Evolutionary conservation across 345 rosid genomes (phyloP).

Genomic region (Lepidium sativum): DNA sequence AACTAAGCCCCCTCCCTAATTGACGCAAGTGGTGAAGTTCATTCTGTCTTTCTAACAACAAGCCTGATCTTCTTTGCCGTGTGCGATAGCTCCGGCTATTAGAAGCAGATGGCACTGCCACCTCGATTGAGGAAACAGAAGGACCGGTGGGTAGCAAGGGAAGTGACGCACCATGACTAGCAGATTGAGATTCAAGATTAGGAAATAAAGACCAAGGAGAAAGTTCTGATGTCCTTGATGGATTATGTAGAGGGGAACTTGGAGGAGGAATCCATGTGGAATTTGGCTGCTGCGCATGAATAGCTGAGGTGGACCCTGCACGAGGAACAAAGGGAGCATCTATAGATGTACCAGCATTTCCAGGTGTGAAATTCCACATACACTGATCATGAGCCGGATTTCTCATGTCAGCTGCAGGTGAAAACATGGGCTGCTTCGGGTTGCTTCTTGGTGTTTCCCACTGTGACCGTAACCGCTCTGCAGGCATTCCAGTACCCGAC

Average conservation of each 20-base stretch:
- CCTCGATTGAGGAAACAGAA: conserved; percentile 47
- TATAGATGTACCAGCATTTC: conserved; percentile 32
- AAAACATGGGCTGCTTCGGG: conserved; percentile 47
- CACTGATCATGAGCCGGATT: conserved; percentile 51
- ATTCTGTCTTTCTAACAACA: conserved; percentile 45
- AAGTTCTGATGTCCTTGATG: conserved; percentile 44
- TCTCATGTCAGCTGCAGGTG: conserved; percentile 43
- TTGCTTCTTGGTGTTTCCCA: conserved; percentile 46
- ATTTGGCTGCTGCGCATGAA: conserved; percentile 34
- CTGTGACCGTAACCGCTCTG: conserved; percentile 30
- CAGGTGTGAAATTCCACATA: conserved; percentile 53
- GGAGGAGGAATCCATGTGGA: conserved; percentile 49
- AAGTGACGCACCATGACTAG: conserved; percentile 43
- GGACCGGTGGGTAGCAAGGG: conserved; percentile 47
- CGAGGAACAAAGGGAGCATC: conserved; percentile 38
- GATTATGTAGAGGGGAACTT: conserved; percentile 32
- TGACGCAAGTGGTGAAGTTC: conserved; percentile 51
- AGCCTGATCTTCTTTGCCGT: conserved; percentile 40
- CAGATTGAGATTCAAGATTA: conserved; percentile 43
- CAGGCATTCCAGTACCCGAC: conserved; percentile 37
- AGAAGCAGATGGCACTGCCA: conserved; percentile 37
- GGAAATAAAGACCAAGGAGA: conserved; percentile 75
- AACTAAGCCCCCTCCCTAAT: conserved; percentile 54
- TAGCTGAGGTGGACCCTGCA: conserved; percentile 40
- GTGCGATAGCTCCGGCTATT: conserved; percentile 43